phyloP scores from a whole-genome alignment of 306 rosid genomes.

The Amphicarpaea edgeworthii region DNA sequence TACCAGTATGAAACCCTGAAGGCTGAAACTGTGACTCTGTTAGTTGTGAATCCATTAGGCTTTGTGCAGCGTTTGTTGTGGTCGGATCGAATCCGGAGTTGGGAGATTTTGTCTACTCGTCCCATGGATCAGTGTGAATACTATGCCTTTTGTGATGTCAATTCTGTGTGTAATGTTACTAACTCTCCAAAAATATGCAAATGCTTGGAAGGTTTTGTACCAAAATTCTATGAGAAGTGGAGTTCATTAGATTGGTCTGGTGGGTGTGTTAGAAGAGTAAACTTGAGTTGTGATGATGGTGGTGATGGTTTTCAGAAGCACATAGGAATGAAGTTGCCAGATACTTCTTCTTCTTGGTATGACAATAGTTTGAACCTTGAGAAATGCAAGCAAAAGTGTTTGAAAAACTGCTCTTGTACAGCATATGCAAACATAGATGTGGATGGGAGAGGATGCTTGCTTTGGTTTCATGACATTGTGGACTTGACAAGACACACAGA shows the following conservation, averaged over 20 bases:
- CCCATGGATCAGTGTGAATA: conserved; percentile 30
- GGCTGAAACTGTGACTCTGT: neutral
- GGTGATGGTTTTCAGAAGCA: conserved; percentile 10
- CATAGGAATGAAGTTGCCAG: conserved; percentile 26
- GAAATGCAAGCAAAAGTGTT: conserved; percentile 28
- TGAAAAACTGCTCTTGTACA: conserved; percentile 21
- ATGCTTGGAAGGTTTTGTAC: conserved; percentile 30
- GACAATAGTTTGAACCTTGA: neutral
- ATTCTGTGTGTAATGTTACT: conserved; percentile 2
- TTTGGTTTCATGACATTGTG: conserved; percentile 43
- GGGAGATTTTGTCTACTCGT: conserved; percentile 22
- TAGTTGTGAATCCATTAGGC: neutral
- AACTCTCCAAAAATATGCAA: conserved; percentile 22
- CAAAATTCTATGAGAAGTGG: conserved; percentile 21
- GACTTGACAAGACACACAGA: conserved; percentile 33
- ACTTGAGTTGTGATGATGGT: conserved; percentile 1
- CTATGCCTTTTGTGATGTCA: conserved; percentile 15
- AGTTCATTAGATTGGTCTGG: conserved; percentile 19
- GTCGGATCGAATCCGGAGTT: neutral
- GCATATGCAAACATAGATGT: neutral
- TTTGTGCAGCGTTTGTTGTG: conserved; percentile 14
- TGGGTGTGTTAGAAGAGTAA: conserved; percentile 28
- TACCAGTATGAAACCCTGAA: conserved; percentile 4
- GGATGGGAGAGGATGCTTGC: conserved; percentile 42
- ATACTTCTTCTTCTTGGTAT: conserved; percentile 27